These are phyloP conservation scores for Pholiota conissans DNA, from an alignment of 768 basidiomycete species.

Conservation along the genomic window DNA sequence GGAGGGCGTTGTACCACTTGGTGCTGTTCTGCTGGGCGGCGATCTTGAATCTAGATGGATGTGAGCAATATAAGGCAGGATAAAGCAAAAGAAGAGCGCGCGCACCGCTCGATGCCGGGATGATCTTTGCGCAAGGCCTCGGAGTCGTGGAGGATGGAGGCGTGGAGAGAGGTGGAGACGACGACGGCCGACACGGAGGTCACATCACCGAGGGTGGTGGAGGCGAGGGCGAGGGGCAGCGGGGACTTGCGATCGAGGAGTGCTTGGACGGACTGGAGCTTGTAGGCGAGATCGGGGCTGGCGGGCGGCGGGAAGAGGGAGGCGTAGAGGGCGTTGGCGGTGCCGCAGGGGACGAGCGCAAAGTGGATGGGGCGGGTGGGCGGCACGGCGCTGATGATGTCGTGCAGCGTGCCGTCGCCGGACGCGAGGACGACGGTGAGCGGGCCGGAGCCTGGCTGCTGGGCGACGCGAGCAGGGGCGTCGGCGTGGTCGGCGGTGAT, in stretches of 20 bases:
- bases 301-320: conserved; percentile 63
- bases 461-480: conserved; percentile 49
- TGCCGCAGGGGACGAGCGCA: conserved; percentile 73
- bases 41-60: conserved; percentile 68
- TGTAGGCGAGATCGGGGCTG: conserved; percentile 34
- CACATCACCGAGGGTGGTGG: conserved; percentile 37
- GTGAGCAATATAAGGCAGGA: not conserved
- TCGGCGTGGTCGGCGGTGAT: conserved; percentile 54
- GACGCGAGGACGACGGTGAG: conserved; percentile 65
- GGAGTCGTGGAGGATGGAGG: conserved; percentile 80
- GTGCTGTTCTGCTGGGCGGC: conserved; percentile 77
- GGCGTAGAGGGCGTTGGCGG: conserved; percentile 90
- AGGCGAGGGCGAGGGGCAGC: conserved; percentile 53
- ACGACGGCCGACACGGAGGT: conserved; percentile 60
- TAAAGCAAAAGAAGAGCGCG: not conserved
- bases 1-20: conserved; percentile 65
- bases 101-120: conserved; percentile 68
- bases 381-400: conserved; percentile 70
- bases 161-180: conserved; percentile 81
- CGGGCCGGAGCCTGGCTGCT: conserved; percentile 16
- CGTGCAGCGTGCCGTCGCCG: conserved; percentile 92
- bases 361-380: conserved; percentile 35
- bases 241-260: conserved; percentile 40
- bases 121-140: conserved; percentile 67
- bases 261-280: conserved; percentile 55